Evolutionary conservation across 2,329 filamentous ascomycete species (phyloP).

Genomic region (Diplocarpon mali): DNA sequence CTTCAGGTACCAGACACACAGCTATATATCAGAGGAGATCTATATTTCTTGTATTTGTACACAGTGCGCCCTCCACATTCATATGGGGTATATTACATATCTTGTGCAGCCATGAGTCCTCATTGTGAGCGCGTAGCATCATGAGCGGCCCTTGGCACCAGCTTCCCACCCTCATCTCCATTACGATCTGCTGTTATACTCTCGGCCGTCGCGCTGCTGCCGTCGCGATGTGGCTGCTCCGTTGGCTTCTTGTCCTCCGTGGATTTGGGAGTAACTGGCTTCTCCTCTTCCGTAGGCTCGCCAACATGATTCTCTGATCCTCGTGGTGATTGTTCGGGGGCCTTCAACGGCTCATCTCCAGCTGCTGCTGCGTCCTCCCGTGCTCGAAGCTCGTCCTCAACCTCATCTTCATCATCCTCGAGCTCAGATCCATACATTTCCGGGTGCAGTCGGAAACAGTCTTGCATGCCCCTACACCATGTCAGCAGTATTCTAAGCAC

Average conservation of each 20-base stretch:
- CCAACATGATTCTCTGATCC: background rate
- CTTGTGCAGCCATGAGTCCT: constrained; percentile 13
- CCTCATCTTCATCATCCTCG: constrained; percentile 60
- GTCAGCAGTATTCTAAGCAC: constrained; percentile 8
- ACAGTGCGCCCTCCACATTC: constrained; percentile 10
- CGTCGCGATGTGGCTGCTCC: constrained; percentile 24
- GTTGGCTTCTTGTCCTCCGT: constrained; percentile 8
- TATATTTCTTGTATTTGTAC: background rate
- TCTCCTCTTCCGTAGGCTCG: constrained; percentile 4
- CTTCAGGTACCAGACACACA: constrained; percentile 2
- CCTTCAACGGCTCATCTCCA: constrained; percentile 2
- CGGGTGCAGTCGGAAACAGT: constrained; percentile 87
- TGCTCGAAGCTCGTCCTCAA: constrained; percentile 25
- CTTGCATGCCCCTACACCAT: constrained; percentile 73
- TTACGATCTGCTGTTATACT: constrained; percentile 1
- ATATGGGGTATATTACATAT: constrained; percentile 16
- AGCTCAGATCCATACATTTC: constrained; percentile 88
- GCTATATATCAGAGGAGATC: constrained; percentile 7
- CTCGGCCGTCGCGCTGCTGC: constrained; percentile 15
- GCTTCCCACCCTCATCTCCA: constrained; percentile 31
- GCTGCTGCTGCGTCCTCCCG: constrained; percentile 14
- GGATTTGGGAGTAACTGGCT: background rate
- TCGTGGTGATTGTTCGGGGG: constrained; percentile 1
- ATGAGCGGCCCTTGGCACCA: constrained; percentile 39
- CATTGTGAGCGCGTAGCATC: constrained; percentile 28